phyloP scores from a whole-genome alignment of 768 basidiomycete genomes.

The Mycena venus region DNA sequence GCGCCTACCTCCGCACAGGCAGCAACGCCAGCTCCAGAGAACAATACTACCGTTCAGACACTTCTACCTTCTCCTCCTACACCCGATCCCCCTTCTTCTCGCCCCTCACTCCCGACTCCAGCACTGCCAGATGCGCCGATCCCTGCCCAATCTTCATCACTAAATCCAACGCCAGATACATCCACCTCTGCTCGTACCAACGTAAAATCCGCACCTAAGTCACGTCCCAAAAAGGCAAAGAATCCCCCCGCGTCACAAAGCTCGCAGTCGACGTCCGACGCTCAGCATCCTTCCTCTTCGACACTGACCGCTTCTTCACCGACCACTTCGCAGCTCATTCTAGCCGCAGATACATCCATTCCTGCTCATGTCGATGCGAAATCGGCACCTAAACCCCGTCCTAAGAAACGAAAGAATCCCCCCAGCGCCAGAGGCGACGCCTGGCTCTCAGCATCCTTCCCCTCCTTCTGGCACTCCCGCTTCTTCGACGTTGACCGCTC shows the following conservation, averaged over 20 bases:
- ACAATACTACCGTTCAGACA: not conserved
- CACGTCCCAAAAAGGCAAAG: slow-evolving; percentile 3
- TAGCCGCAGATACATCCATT: not conserved
- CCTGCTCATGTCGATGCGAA: not conserved
- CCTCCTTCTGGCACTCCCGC: too few species aligned
- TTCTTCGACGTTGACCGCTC: too few species aligned
- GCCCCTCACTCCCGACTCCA: too few species aligned
- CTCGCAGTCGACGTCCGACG: not conserved
- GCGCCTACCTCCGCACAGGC: not conserved
- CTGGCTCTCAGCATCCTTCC: too few species aligned
- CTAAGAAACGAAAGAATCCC: slow-evolving; percentile 11
- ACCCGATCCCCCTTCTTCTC: not conserved
- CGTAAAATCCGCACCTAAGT: not conserved
- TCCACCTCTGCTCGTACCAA: not conserved
- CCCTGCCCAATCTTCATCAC: too few species aligned
- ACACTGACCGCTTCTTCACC: not conserved
- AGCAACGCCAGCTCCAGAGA: not conserved
- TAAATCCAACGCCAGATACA: not conserved
- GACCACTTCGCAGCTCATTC: not conserved
- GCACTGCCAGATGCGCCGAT: too few species aligned
- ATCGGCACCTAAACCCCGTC: slow-evolving; percentile 63
- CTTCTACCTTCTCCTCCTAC: not conserved
- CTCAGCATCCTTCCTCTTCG: not conserved
- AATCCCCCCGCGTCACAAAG: not conserved
- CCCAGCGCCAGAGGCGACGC: not conserved